Conservation (phyloP, 306 rosid genomes). For the Hippophae gyantsensis region DNA sequence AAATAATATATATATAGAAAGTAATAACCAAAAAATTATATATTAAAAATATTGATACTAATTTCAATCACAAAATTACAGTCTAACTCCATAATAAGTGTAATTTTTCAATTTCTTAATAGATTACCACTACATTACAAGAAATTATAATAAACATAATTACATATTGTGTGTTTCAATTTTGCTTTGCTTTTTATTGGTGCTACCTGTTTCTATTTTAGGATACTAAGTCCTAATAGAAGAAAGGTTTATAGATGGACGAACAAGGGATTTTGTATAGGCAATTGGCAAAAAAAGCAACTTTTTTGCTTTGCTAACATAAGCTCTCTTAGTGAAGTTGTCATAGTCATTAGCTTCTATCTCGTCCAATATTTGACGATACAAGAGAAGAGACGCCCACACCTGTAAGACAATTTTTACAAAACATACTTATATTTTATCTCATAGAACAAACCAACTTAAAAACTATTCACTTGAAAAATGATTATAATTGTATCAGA, state of each 20-base stretch:
- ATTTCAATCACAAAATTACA: too few species aligned
- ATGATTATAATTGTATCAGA: too few species aligned
- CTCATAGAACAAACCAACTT: too few species aligned
- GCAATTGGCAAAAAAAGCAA: conserved; percentile 57
- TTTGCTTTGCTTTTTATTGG: background rate
- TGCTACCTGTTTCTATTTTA: too few species aligned
- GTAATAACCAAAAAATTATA: too few species aligned
- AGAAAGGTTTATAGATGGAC: conserved; percentile 35
- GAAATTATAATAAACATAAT: background rate
- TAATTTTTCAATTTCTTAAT: too few species aligned
- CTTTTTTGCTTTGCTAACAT: conserved; percentile 71
- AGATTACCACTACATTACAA: background rate
- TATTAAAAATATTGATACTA: too few species aligned
- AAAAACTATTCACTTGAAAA: too few species aligned
- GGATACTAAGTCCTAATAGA: background rate
- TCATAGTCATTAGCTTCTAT: conserved; percentile 75
- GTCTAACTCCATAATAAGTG: too few species aligned
- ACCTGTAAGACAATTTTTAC: conserved; percentile 31
- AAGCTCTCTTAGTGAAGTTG: conserved; percentile 65
- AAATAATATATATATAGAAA: too few species aligned
- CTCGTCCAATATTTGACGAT: conserved; percentile 69
- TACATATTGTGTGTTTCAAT: background rate
- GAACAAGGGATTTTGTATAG: conserved; percentile 38
- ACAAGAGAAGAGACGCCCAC: conserved; percentile 58
- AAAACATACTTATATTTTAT: too few species aligned